Evolutionary conservation across 106 monocot genomes (phyloP), one percentile per base, ranked within the genome.

Genomic region (Allium sativum): DNA sequence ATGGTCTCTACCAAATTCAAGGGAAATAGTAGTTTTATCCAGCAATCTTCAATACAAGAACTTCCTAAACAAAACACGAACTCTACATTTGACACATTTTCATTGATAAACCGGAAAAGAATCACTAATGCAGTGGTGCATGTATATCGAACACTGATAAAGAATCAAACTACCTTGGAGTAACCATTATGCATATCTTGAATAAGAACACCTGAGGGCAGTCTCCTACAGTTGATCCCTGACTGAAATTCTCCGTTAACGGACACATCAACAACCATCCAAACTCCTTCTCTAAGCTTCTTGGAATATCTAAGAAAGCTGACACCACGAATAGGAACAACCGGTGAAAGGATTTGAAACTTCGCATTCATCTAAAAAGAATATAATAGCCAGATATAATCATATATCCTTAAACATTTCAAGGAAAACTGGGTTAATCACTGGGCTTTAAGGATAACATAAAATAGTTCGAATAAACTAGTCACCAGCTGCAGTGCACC

Each of bases 401-500:
- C 31, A 31, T 31, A 31, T 31, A 31, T 31, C 31, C 31, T 50
- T 12, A 50, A 50, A 50, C 2, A 50, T 50, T 50, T 12, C 48
- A 15, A 50, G 15, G 3, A 12, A 3, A 11, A 50, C 48, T 50
- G 15, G 11, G 11, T 50, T 50, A 50, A 12, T 50, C 8, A 0
- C 11, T 15, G 48, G 15, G 15, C 11, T 50, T 15, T 7, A 50
- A 50, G 13, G 11, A 50, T 6, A 50, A 15, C n/a, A n/a, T n/a
- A n/a, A n/a, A 50, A 50, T 6, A 50, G 8, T 1, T 50, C 48
- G 3, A 50, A 15, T 50, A 15, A 50, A 50, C 1, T 55, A 9
- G 58, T 85, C 59, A 94, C 93, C 11, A 94, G 80, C 66, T 94
- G 89, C 9, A 94, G 76, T n/a, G 78, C 58, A 9, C 89, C 93